Evolutionary conservation across 805 yeast genomes (phyloP).

Genomic region (Ogataea siamensis): DNA sequence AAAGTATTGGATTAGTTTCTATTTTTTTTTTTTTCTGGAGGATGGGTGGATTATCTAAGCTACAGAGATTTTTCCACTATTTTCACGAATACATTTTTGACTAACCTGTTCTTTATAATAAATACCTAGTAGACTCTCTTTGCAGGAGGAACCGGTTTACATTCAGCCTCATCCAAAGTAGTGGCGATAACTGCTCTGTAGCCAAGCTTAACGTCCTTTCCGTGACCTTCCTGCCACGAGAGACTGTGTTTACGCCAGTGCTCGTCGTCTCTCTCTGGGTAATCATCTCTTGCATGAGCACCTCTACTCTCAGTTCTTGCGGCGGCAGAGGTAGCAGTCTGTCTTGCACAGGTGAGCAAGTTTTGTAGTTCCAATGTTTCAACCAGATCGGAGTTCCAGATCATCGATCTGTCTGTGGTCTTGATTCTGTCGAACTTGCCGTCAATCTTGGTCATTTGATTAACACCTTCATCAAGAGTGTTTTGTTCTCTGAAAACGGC

Average conservation of each 20-base stretch:
- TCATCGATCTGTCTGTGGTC: conserved; percentile 95
- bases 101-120: conserved; percentile 7
- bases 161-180: conserved; percentile 88
- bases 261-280: conserved; percentile 90
- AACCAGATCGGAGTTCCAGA: conserved; percentile 96
- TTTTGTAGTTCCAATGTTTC: conserved; percentile 96
- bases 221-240: conserved; percentile 79
- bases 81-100: conserved; percentile 2
- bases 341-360: conserved; percentile 94
- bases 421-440: conserved; percentile 69
- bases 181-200: conserved; percentile 83
- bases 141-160: conserved; percentile 96
- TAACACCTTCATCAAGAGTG: conserved; percentile 88
- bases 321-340: conserved; percentile 91
- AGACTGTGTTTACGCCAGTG: conserved; percentile 98
- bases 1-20: not conserved
- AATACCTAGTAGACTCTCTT: conserved; percentile 78
- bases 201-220: conserved; percentile 68
- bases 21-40: conserved; percentile 1
- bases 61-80: not conserved
- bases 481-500: conserved; percentile 96
- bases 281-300: conserved; percentile 99
- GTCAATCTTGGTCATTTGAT: conserved; percentile 72
- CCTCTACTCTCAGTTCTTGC: conserved; percentile 98
- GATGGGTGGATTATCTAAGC: conserved; percentile 4